Evolutionary conservation across 768 basidiomycete species (phyloP).

Genomic region (Rhizopogon vulgaris): DNA sequence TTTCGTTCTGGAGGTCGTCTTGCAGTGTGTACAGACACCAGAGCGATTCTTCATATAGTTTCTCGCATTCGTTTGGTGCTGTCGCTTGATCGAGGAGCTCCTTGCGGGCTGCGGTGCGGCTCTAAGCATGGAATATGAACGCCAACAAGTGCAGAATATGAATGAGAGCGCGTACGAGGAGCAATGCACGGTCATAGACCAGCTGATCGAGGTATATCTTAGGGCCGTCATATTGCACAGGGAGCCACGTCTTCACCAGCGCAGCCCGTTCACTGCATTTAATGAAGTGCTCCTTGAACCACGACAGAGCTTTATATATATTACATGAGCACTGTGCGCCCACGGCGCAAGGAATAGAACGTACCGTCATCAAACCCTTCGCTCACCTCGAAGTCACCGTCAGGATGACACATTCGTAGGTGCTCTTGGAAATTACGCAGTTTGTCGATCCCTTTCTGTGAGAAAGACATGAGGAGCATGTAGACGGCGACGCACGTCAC

Average conservation of each 20-base stretch:
- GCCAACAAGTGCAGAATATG: not conserved
- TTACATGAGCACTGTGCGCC: slow-evolving; percentile 6
- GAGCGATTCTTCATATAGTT: slow-evolving; percentile 89
- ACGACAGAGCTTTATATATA: slow-evolving; percentile 53
- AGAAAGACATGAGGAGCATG: slow-evolving; percentile 87
- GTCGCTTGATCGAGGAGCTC: slow-evolving; percentile 78
- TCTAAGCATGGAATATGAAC: slow-evolving; percentile 39
- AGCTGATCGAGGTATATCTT: slow-evolving; percentile 85
- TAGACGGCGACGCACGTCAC: slow-evolving; percentile 85
- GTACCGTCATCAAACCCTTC: slow-evolving; percentile 77
- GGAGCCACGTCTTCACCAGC: slow-evolving; percentile 82
- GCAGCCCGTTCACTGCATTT: slow-evolving; percentile 92
- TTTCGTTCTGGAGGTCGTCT: slow-evolving; percentile 81
- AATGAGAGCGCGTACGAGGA: slow-evolving; percentile 52
- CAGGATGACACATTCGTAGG: slow-evolving; percentile 72
- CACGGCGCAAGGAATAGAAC: slow-evolving; percentile 2
- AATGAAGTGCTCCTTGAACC: slow-evolving; percentile 92
- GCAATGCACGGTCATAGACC: slow-evolving; percentile 86
- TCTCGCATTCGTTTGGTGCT: slow-evolving; percentile 81
- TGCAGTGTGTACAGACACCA: slow-evolving; percentile 92
- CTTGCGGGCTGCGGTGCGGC: slow-evolving; percentile 86
- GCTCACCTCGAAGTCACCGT: slow-evolving; percentile 69
- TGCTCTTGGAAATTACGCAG: slow-evolving; percentile 76
- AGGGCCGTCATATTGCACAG: slow-evolving; percentile 74
- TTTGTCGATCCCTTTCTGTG: slow-evolving; percentile 87